phyloP scores from a whole-genome alignment of 257 asterid species.

The Solanum piurae region DNA sequence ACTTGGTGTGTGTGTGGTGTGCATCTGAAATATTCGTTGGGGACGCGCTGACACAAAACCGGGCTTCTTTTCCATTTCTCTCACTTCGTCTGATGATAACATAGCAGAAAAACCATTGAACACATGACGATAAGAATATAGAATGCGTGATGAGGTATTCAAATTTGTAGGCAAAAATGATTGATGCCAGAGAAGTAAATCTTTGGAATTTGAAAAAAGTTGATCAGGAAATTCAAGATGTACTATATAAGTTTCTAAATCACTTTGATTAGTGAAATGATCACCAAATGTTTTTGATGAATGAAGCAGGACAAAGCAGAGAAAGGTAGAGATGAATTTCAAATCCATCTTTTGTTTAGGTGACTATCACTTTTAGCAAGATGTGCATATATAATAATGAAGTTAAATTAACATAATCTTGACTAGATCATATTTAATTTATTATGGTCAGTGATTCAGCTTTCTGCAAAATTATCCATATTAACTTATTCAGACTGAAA shows the following conservation, averaged over 20 bases:
- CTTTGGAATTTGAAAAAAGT: neutral
- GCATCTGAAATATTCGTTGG: neutral
- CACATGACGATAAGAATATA: neutral
- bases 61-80: neutral
- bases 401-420: neutral
- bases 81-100: neutral
- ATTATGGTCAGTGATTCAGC: neutral
- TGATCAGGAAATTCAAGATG: neutral
- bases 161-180: neutral
- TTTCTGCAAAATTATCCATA: neutral
- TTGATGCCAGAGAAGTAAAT: neutral
- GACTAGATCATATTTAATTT: neutral
- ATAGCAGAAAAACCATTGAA: neutral
- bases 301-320: neutral
- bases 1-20: neutral
- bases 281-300: neutral
- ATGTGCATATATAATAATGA: neutral
- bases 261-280: neutral
- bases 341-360: neutral
- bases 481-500: neutral
- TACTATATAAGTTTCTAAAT: neutral
- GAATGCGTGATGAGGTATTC: neutral
- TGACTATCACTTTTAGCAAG: neutral
- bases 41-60: neutral
- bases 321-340: neutral